Percentiles rank a stretch among this genome's conserved stretches.
These are phyloP conservation scores for Lumnitzera racemosa DNA, from an alignment of 345 rosid species.

Conservation along the genomic window DNA sequence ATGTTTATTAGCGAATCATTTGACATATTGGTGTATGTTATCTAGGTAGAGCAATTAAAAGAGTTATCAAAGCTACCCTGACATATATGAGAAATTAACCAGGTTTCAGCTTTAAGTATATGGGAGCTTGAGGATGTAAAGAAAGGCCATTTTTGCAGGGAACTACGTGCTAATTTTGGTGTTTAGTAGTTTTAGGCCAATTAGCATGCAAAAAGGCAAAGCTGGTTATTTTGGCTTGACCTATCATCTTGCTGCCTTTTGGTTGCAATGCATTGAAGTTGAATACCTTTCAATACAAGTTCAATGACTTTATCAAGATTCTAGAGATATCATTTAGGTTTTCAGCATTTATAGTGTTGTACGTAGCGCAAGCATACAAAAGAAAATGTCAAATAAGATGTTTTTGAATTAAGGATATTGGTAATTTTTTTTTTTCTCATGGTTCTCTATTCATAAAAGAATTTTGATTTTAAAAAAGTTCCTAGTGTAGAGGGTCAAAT, in stretches of 20 bases:
- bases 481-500: too few relatives aligned
- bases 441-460: too few relatives aligned
- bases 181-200: background rate
- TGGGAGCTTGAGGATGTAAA: constrained; percentile 96
- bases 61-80: constrained; percentile 59
- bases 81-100: constrained; percentile 74
- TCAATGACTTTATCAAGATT: too few relatives aligned
- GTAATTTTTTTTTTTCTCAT: too few relatives aligned
- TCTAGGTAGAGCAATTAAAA: constrained; percentile 61
- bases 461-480: too few relatives aligned
- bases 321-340: too few relatives aligned
- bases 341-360: too few relatives aligned
- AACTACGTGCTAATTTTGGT: constrained; percentile 5
- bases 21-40: background rate
- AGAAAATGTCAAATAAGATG: too few relatives aligned
- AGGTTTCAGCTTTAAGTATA: constrained; percentile 78
- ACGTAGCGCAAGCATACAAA: too few relatives aligned
- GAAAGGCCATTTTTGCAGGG: constrained; percentile 95
- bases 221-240: constrained; percentile 2
- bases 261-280: constrained; percentile 88
- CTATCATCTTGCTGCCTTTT: constrained; percentile 50
- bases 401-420: too few relatives aligned
- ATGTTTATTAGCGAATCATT: background rate
- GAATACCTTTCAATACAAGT: constrained; percentile 19
- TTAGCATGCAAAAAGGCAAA: background rate